Percentiles rank a stretch among this genome's conserved stretches.
Conservation (phyloP, 495 filamentous ascomycete genomes). For the Penicillium lividum region DNA sequence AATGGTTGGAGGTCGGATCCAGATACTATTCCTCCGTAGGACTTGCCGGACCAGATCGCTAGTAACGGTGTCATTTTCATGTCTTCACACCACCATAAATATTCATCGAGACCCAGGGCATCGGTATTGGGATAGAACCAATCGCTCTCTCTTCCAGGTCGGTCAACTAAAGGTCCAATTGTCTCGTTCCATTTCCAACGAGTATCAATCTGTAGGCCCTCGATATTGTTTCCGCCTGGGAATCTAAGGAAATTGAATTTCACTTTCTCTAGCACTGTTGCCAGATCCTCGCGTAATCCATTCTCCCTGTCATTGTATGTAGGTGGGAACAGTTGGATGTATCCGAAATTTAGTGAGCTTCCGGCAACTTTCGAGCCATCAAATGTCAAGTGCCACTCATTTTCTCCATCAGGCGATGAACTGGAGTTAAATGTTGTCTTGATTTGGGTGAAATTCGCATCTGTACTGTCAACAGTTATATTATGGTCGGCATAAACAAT, state of each 20-base stretch:
- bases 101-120: constrained; percentile 63
- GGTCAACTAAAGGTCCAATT: constrained; percentile 61
- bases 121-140: constrained; percentile 66
- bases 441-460: constrained; percentile 30
- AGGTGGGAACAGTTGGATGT: constrained; percentile 67
- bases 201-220: constrained; percentile 34
- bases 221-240: constrained; percentile 67
- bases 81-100: constrained; percentile 67
- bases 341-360: constrained; percentile 59
- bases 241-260: constrained; percentile 62
- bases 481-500: constrained; percentile 39
- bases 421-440: constrained; percentile 42
- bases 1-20: constrained; percentile 38
- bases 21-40: constrained; percentile 49
- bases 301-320: constrained; percentile 58
- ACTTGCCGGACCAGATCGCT: constrained; percentile 63
- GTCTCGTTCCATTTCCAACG: constrained; percentile 72
- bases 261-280: constrained; percentile 52
- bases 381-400: constrained; percentile 64
- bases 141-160: constrained; percentile 59
- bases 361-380: constrained; percentile 47
- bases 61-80: constrained; percentile 58
- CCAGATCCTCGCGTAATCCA: constrained; percentile 61
- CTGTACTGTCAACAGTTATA: constrained; percentile 32
- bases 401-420: constrained; percentile 59